A percentile compares a stretch with the other conserved stretches of the same genome.
phyloP scores from a whole-genome alignment of 208 protist species.

The Leishmania lainsoni region DNA sequence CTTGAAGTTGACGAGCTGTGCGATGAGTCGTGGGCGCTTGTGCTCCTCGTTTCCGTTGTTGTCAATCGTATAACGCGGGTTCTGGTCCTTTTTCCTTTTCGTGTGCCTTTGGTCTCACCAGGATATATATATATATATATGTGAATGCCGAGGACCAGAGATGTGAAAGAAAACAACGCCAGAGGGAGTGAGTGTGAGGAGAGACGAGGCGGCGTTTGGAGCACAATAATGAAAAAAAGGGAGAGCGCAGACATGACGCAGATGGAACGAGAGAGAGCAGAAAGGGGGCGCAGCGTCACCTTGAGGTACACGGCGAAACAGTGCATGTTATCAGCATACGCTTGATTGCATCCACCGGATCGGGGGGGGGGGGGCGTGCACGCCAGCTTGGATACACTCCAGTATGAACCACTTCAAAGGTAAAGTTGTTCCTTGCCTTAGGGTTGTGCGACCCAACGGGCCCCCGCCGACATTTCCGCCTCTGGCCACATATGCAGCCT shows the following conservation, averaged over 20 bases:
- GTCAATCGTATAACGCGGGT: neutral
- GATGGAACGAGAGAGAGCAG: neutral
- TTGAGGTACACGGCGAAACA: neutral
- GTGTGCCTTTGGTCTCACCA: neutral
- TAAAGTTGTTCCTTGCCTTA: neutral
- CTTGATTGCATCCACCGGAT: neutral
- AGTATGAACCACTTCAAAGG: neutral
- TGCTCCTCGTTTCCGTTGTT: no score
- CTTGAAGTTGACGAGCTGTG: no score
- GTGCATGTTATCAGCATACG: neutral
- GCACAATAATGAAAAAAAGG: neutral
- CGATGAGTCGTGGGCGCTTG: no score
- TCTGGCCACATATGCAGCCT: no score
- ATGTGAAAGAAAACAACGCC: neutral
- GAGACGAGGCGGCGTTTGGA: neutral
- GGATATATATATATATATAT: neutral
- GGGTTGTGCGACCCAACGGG: conserved; percentile 4
- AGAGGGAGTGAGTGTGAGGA: neutral
- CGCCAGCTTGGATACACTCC: neutral
- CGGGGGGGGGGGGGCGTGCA: neutral
- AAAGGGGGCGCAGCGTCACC: neutral
- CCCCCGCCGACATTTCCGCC: neutral
- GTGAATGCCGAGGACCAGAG: neutral
- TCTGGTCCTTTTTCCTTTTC: conserved; percentile 3
- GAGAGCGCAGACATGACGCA: neutral